These are phyloP conservation scores for Nelumbo lutea DNA, from an alignment of 164 flowering plant species.

Conservation along the genomic window DNA sequence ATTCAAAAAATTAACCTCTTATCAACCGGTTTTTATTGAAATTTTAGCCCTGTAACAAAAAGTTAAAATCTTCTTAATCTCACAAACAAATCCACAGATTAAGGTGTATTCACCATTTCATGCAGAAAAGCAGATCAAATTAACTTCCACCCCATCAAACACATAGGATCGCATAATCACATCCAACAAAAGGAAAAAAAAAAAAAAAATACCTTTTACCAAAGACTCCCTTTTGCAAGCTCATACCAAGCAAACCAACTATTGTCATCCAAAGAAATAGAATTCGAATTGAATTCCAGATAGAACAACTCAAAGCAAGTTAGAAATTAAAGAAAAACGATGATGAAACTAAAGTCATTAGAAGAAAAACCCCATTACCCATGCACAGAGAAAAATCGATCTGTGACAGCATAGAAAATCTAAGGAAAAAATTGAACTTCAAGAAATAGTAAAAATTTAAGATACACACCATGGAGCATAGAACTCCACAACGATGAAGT, in stretches of 20 bases:
- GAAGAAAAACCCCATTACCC: not conserved
- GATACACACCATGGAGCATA: constrained; percentile 83
- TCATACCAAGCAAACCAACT: not conserved
- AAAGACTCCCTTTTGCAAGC: not conserved
- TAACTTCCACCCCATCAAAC: not conserved
- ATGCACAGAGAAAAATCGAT: not conserved
- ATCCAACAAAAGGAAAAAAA: too few relatives aligned
- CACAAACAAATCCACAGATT: not conserved
- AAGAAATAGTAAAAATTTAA: not conserved
- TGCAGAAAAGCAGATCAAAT: not conserved
- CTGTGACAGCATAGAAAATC: not conserved
- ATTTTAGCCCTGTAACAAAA: not conserved
- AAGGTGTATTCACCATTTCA: not conserved
- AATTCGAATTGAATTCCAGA: not conserved
- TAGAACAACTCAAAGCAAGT: not conserved
- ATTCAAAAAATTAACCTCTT: too few relatives aligned
- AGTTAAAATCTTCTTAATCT: not conserved
- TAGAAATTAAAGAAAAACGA: not conserved
- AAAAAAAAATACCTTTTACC: not conserved
- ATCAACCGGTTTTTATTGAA: not conserved
- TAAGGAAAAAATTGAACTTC: not conserved
- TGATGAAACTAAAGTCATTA: not conserved
- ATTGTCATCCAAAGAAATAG: not conserved
- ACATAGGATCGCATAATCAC: too few relatives aligned
- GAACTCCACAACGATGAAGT: constrained; percentile 87